These are phyloP conservation scores for Aegilops sharonensis DNA, from an alignment of 176 grass and related monocot genomes.

Conservation along the genomic window DNA sequence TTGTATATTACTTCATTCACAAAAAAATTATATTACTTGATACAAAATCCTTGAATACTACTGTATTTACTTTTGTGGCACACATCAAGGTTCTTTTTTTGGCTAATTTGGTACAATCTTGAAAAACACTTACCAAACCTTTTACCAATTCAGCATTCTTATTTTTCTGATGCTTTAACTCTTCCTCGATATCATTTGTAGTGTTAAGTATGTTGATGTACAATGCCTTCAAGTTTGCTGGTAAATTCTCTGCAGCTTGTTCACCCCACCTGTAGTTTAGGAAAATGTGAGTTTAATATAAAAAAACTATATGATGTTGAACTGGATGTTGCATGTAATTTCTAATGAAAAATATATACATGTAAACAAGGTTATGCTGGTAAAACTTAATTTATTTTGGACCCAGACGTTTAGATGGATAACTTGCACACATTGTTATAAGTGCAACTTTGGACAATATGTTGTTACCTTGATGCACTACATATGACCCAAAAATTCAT, in stretches of 20 bases:
- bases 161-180: background rate
- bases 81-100: background rate
- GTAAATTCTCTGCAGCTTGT: background rate
- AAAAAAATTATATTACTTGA: background rate
- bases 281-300: background rate
- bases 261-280: background rate
- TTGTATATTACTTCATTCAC: background rate
- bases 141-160: background rate
- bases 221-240: background rate
- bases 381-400: background rate
- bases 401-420: background rate
- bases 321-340: background rate
- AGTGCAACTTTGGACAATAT: background rate
- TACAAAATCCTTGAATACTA: background rate
- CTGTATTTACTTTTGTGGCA: background rate
- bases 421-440: background rate
- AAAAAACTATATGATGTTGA: background rate
- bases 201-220: constrained; percentile 21
- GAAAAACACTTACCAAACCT: background rate
- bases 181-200: constrained; percentile 8
- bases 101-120: background rate
- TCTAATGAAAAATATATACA: background rate
- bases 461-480: background rate
- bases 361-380: background rate
- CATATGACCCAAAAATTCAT: background rate